Evolutionary conservation across 495 filamentous ascomycete species (phyloP).

Genomic region (Stereocaulon alpinum): DNA sequence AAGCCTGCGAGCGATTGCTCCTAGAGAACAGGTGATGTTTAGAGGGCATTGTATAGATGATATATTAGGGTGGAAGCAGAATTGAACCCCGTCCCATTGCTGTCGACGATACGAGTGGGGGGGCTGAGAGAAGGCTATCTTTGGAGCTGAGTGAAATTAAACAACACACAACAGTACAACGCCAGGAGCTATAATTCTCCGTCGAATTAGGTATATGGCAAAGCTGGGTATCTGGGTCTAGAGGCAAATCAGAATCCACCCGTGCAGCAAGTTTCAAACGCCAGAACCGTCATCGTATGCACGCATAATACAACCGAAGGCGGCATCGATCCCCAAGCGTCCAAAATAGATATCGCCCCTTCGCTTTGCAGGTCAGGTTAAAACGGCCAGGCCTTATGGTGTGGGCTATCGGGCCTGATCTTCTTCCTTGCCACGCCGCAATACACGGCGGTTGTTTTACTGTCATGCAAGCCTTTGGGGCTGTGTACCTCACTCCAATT

Average conservation of each 20-base stretch:
- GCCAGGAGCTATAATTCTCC: not conserved
- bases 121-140: conserved; percentile 4
- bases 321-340: conserved; percentile 1
- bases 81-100: not conserved
- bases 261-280: conserved; percentile 5
- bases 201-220: conserved; percentile 8
- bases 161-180: conserved; percentile 1
- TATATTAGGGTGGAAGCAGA: not conserved
- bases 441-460: not conserved
- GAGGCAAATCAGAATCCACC: conserved; percentile 2
- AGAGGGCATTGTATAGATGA: conserved; percentile 6
- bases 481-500: not conserved
- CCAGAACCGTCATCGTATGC: not conserved
- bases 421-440: not conserved
- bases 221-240: conserved; percentile 1
- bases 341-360: conserved; percentile 5
- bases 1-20: conserved; percentile 6
- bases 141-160: conserved; percentile 6
- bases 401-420: not conserved
- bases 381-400: not conserved
- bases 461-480: conserved; percentile 1
- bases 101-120: not conserved
- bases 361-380: not conserved
- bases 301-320: not conserved
- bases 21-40: conserved; percentile 1